These are phyloP conservation scores for Solanum chacoense DNA, from an alignment of 305 asterid genomes.

Conservation along the genomic window DNA sequence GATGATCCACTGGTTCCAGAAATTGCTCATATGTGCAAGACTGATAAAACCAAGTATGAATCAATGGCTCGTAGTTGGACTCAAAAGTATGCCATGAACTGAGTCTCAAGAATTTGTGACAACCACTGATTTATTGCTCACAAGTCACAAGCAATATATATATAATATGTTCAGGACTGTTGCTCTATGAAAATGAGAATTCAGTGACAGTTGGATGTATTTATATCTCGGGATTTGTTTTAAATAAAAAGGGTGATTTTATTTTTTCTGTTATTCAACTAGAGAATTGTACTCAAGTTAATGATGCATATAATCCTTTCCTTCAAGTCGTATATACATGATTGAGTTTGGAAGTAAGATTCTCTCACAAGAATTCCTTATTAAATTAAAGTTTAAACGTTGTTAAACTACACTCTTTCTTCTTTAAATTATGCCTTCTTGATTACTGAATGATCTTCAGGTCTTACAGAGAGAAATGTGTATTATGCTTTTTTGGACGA, in stretches of 20 bases:
- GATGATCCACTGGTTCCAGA: conserved; percentile 90
- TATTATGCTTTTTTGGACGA: not conserved
- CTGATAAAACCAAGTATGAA: conserved; percentile 58
- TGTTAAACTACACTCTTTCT: not conserved
- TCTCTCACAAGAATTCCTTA: not conserved
- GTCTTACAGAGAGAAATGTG: not conserved
- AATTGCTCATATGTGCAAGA: conserved; percentile 71
- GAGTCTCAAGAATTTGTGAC: not conserved
- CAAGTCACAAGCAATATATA: not conserved
- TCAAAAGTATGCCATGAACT: conserved; percentile 74
- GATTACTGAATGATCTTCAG: not conserved
- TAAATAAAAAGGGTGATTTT: not conserved
- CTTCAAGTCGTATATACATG: not conserved
- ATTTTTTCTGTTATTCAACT: not conserved
- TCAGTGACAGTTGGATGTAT: not conserved
- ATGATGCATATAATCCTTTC: not conserved
- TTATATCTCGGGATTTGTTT: not conserved
- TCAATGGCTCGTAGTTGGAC: conserved; percentile 83
- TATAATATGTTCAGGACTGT: not conserved
- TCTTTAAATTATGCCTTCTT: not conserved
- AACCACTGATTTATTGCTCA: not conserved
- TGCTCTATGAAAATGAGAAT: not conserved
- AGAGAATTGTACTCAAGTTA: not conserved
- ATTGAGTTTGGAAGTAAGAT: not conserved
- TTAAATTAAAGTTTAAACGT: not conserved